Base-by-base conservation (phyloP, 805 yeast genomes). In the Candida sithepensis region DNA sequence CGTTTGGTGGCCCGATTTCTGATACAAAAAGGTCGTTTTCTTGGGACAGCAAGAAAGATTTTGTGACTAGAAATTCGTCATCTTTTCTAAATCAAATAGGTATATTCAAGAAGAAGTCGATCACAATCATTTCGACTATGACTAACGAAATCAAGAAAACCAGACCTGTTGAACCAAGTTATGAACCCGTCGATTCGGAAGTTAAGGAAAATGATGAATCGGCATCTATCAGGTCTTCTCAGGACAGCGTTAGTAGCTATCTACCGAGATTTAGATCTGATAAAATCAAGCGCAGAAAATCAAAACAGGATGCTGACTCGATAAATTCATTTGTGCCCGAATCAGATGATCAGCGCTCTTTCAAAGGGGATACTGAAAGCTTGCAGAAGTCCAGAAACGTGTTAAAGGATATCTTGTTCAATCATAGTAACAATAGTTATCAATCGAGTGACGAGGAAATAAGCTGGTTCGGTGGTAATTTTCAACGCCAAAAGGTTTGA, bases 381-480 rank as follows among this genome's bases (percentile, higher is more conserved):
- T 26, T 33, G 10, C 21, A 42, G 21, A 42, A 36, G 40, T 44
- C 53, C n/a, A 44, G 37, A 18, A 51, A 50, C 19, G 43, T 39
- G 7, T 37, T 52, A 21, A 46, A 30, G 33, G 45, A 36, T 38
- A 48, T 49, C 5, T 37, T 52, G 19, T 49, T 44, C 26, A 42
- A 36, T 24, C 39, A 47, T 14, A 48, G 38, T 20, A 46, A 48
- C 42, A 44, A 42, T 21, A 51, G 50, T 28, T 40, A 45, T 28
- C 37, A 41, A 4, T 49, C 47, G 18, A 52, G 56, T 39, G 62
- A 58, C 18, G 61, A 58, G 14, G 62, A 58, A 18, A 43, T 48
- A 9, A 44, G 39, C 19, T 60, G 64, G 64, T 54, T 60, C 45
- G 64, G 64, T 16, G 56, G 57, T 3, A 58, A 58, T 38, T 45